Evolutionary conservation across 1,139 yeast species (phyloP).

Genomic region (Taphrina betulina): DNA sequence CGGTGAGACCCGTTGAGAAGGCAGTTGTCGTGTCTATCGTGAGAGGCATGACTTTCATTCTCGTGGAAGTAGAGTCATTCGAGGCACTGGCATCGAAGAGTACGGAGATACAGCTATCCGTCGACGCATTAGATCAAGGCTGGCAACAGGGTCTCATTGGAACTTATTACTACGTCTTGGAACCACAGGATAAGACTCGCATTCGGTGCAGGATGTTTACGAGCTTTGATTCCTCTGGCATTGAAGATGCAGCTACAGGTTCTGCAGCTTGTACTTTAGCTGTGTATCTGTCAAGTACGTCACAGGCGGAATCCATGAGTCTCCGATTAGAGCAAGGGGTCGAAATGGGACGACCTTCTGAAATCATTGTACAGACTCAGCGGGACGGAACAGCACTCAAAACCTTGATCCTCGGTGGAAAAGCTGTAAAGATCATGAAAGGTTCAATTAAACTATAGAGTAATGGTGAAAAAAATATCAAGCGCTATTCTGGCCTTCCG

Average conservation of each 20-base stretch:
- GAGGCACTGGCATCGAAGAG: conserved; percentile 1
- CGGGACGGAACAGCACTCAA: background rate
- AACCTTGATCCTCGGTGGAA: conserved; percentile 13
- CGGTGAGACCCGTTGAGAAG: background rate
- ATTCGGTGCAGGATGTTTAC: conserved; percentile 9
- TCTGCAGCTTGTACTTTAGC: conserved; percentile 22
- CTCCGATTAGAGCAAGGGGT: conserved; percentile 11
- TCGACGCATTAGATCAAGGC: conserved; percentile 8
- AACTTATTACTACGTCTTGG: conserved; percentile 11
- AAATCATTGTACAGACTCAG: conserved; percentile 4
- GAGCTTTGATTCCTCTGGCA: conserved; percentile 1
- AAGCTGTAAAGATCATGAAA: conserved; percentile 14
- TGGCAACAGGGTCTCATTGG: conserved; percentile 15
- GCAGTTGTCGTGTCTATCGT: conserved; percentile 16
- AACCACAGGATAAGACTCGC: background rate
- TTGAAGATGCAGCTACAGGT: conserved; percentile 30
- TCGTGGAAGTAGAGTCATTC: conserved; percentile 4
- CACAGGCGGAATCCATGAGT: background rate
- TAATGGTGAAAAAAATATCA: background rate
- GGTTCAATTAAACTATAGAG: conserved; percentile 1
- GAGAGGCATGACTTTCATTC: conserved; percentile 24
- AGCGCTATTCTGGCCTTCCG: conserved; percentile 27
- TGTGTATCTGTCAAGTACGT: background rate
- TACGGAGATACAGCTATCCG: background rate
- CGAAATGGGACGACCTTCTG: conserved; percentile 23